Evolutionary conservation across 352 stramenopile genomes (phyloP), one percentile per base, ranked within the genome.

Genomic region (Thalassiosira ordinaria): DNA sequence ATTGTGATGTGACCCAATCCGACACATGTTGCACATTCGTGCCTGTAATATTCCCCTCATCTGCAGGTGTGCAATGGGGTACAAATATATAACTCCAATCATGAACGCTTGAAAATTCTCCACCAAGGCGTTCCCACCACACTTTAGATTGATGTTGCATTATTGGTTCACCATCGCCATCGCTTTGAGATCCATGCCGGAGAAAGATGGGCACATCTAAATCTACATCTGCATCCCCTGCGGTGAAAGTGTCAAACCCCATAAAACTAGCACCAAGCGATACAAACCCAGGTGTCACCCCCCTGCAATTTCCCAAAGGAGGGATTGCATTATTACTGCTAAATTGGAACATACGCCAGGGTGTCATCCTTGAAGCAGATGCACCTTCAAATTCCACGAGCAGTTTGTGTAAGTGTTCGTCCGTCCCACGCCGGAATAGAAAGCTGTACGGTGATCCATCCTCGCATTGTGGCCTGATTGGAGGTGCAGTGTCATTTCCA

Each of bases 11-110:
- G 14, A 74, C 51, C 71, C 71, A 80, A 46, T 80, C 55, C 14
- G 37, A 49, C 37, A 80, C 71, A 39, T 6, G 41, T 27, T 67
- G 14, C 16, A 61, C 49, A 53, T 80, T 80, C 11, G 33, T 13
- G 5, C 22, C 41, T 2, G 31, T n/a, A n/a, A n/a, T n/a, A 47
- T 26, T 24, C 0, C 4, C 9, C 0, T 14, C 52, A 33, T 37
- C 52, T 29, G 7, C 16, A 27, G 46, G 59, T 18, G 69, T 78
- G 47, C 71, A 80, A 26, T 74, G 51, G 1, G 71, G 71, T 9
- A 80, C 20, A 47, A 80, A 61, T 2, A 74, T 22, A 39, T 80
- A 80, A 35, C 61, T 74, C 71, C 71, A 80, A 61, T 80, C 71
- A 7, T 74, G 9, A 4, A 80, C 18, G 31, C 51, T 44, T 2